Conservation (phyloP, 345 rosid species). For the Gossypium ekmanianum region DNA sequence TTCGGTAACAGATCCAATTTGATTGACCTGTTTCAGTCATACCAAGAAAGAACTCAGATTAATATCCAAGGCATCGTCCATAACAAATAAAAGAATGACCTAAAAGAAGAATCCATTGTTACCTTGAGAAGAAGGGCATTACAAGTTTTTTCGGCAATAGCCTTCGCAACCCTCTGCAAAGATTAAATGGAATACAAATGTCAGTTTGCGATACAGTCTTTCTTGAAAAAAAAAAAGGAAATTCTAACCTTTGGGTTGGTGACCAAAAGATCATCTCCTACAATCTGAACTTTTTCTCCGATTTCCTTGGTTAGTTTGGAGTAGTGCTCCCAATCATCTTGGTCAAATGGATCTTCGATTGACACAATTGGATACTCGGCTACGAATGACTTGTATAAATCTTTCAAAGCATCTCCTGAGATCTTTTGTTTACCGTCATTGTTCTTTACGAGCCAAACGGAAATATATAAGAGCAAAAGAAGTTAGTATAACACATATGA, state of each 20-base stretch:
- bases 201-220: neutral
- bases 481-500: neutral
- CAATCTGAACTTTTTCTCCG: slow-evolving; percentile 78
- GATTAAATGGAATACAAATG: neutral
- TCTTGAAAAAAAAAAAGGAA: neutral
- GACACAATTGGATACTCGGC: slow-evolving; percentile 91
- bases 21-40: slow-evolving; percentile 63
- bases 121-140: slow-evolving; percentile 98
- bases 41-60: neutral
- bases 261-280: slow-evolving; percentile 95
- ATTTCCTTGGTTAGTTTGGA: slow-evolving; percentile 73
- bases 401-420: slow-evolving; percentile 79
- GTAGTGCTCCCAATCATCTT: slow-evolving; percentile 93
- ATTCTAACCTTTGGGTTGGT: slow-evolving; percentile 85
- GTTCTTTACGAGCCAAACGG: slow-evolving; percentile 38
- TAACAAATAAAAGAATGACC: neutral
- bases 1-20: slow-evolving; percentile 95
- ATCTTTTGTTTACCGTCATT: slow-evolving; percentile 88
- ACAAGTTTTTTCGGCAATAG: slow-evolving; percentile 76
- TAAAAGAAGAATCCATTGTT: neutral
- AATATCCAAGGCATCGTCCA: neutral
- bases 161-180: slow-evolving; percentile 86
- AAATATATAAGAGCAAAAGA: neutral
- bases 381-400: slow-evolving; percentile 81
- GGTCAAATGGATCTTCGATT: slow-evolving; percentile 97